Evolutionary conservation across 1,284 basidiomycete species (phyloP), one percentile per base, ranked within the genome.

Genomic region (Salmacisia buchloeana): DNA sequence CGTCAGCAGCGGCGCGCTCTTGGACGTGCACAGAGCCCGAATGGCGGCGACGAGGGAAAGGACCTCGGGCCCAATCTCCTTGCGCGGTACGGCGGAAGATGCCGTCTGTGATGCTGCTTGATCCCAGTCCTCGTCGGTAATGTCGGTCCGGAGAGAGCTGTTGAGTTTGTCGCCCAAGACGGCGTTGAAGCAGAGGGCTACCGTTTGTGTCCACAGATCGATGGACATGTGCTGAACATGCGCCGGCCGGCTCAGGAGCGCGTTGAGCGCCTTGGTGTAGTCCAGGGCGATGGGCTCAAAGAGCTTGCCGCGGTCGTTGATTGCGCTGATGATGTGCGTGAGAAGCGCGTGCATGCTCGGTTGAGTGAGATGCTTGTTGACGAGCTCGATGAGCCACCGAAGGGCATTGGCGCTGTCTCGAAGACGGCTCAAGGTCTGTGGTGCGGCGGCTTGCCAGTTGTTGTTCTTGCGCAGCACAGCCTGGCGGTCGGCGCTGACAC

Each of bases 151-250:
- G 7, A 58, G 34, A 12, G 56, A 23, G n/a, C 12, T 12, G 34
- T 21, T 49, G 7, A 72, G 65, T n/a, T 69, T 58, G 13, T 69
- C 63, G 29, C 62, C 59, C 3, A 75, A 62, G 3, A 75, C 43
- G 18, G 70, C 52, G 49, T 71, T 68, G 82, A 93, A 93, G 60
- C 86, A 86, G 36, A 91, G 80, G 56, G 86, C 84, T 39, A 89
- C 85, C 29, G 91, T 80, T 23, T 81, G 81, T 9, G 87, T 79
- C 94, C 94, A 97, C 43, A 79, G 82, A 0, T 82, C 80, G 15
- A 83, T 82, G 9, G 87, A 86, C 33, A 94, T 77, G 70, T 89
- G 86, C 34, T 93, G 88, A 58, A 93, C 82, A 79, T 97, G 93
- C 0, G 90, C 88, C 1, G 82, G 80, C 76, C 86, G 88, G 58